Evolutionary conservation across 352 stramenopile species (phyloP).

Genomic region (Elongisporangium prolatum): DNA sequence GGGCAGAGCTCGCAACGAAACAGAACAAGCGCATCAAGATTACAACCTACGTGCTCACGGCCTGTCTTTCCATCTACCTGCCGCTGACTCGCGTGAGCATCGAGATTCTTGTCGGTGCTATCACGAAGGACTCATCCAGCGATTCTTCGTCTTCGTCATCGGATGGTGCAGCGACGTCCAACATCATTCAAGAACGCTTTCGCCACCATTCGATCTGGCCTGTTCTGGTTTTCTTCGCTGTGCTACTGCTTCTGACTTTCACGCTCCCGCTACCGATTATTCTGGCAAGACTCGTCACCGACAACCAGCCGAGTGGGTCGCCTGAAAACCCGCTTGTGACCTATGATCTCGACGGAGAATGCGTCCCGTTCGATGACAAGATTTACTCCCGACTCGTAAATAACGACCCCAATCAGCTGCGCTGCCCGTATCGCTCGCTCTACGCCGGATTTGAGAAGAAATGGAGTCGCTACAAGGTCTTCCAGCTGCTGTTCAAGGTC

Average conservation of each 20-base stretch:
- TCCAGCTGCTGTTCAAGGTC: slow-evolving; percentile 41
- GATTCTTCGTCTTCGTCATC: background rate
- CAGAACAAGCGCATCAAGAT: slow-evolving; percentile 27
- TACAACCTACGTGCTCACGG: slow-evolving; percentile 34
- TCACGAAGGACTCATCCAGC: slow-evolving; percentile 1
- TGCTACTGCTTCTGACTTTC: slow-evolving; percentile 31
- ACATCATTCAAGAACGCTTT: slow-evolving; percentile 14
- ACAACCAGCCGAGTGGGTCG: slow-evolving; percentile 37
- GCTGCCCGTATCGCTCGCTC: slow-evolving; percentile 41
- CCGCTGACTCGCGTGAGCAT: slow-evolving; percentile 33
- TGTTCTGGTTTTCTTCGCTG: slow-evolving; percentile 13
- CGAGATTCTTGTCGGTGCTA: slow-evolving; percentile 19
- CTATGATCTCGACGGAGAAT: slow-evolving; percentile 37
- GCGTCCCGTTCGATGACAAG: slow-evolving; percentile 35
- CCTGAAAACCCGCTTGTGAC: slow-evolving; percentile 31
- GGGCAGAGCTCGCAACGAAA: slow-evolving; percentile 25
- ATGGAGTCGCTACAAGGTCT: slow-evolving; percentile 51
- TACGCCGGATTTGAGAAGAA: slow-evolving; percentile 44
- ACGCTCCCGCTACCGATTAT: slow-evolving; percentile 27
- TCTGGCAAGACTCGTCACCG: slow-evolving; percentile 20
- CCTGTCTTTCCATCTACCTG: slow-evolving; percentile 38
- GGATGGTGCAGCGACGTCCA: slow-evolving; percentile 2
- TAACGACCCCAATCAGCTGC: slow-evolving; percentile 35
- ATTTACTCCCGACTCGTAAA: slow-evolving; percentile 35
- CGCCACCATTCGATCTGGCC: slow-evolving; percentile 16